Conservation (phyloP, 495 filamentous ascomycete species). For the Penicillium canariense region DNA sequence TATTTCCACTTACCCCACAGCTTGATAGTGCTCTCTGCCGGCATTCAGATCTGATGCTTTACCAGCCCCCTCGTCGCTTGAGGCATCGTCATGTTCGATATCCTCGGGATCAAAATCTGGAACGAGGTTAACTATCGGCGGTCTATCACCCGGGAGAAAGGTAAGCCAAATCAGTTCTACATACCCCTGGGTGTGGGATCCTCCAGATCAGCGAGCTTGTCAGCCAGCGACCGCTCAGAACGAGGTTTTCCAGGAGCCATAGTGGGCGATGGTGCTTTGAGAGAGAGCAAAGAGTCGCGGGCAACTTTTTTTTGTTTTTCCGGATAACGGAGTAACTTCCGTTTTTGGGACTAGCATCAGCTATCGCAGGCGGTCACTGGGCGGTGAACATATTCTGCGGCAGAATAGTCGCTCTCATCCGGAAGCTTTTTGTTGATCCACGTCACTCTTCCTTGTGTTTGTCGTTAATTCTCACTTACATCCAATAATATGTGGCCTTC, state of each 20-base stretch:
- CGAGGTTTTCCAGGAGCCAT: conserved; percentile 30
- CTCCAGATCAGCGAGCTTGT: conserved; percentile 64
- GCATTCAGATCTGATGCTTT: conserved; percentile 43
- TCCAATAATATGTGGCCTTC: conserved; percentile 10
- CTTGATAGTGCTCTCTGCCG: conserved; percentile 79
- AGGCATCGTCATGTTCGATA: conserved; percentile 50
- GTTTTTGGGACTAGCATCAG: conserved; percentile 7
- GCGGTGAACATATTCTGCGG: conserved; percentile 12
- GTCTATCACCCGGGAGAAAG: neutral
- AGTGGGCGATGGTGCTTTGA: conserved; percentile 7
- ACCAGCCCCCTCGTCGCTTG: conserved; percentile 52
- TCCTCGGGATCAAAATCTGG: conserved; percentile 90
- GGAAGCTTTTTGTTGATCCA: conserved; percentile 3
- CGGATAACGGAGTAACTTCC: conserved; percentile 30
- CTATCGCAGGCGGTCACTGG: neutral
- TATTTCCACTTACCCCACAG: conserved; percentile 61
- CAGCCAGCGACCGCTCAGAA: conserved; percentile 48
- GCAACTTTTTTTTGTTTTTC: conserved; percentile 37
- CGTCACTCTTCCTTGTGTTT: neutral
- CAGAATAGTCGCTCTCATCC: conserved; percentile 19
- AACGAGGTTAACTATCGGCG: conserved; percentile 7
- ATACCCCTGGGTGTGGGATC: conserved; percentile 61
- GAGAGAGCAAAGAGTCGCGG: conserved; percentile 9
- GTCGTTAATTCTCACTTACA: neutral
- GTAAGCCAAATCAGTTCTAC: neutral